These are phyloP conservation scores for Solanum hybrid DNA, from an alignment of 305 asterid species.

Conservation along the genomic window DNA sequence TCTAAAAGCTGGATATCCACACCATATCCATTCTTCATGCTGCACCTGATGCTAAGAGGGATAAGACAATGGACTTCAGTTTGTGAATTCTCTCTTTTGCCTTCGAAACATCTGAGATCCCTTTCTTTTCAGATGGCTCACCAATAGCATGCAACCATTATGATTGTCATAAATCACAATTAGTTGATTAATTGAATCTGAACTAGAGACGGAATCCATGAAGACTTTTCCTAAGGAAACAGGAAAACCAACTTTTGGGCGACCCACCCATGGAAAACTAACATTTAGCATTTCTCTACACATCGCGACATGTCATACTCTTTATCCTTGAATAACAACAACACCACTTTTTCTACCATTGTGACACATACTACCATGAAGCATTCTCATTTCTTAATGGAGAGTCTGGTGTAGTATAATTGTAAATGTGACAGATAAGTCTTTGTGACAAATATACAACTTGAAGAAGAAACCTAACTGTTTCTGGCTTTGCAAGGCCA, in stretches of 20 bases:
- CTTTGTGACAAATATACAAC: not conserved
- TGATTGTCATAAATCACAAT: not conserved
- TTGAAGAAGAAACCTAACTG: not conserved
- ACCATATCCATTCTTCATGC: not conserved
- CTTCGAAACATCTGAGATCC: not conserved
- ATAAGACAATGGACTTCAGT: not conserved
- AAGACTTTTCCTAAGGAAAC: not conserved
- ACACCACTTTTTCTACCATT: not conserved
- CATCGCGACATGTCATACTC: not conserved
- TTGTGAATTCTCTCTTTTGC: not conserved
- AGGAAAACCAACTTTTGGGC: not conserved
- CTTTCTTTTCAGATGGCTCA: not conserved
- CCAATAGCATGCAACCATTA: not conserved
- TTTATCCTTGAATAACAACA: not conserved
- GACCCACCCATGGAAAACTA: not conserved
- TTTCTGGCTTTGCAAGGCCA: not conserved
- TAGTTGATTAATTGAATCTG: not conserved
- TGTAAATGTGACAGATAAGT: not conserved
- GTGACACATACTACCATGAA: not conserved
- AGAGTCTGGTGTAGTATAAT: not conserved
- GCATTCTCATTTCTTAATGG: not conserved
- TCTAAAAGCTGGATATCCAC: not conserved
- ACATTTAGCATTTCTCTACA: not conserved
- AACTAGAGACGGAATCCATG: not conserved
- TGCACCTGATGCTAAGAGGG: not conserved